phyloP scores from a whole-genome alignment of 2,329 filamentous ascomycete genomes.

The Colletotrichum cereale region DNA sequence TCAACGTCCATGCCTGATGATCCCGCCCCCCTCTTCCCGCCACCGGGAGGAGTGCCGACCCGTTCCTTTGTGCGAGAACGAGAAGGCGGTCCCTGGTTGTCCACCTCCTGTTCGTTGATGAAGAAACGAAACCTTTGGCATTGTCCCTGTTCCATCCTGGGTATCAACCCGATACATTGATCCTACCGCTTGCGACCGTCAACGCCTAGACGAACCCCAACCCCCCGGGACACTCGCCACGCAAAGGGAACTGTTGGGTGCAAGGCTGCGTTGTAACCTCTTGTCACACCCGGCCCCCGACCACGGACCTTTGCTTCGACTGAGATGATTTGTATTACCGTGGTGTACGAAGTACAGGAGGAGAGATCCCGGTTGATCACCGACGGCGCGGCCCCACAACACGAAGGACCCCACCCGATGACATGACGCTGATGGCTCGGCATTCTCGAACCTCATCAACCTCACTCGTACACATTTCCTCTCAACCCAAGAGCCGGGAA shows the following conservation, averaged over 20 bases:
- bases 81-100: not conserved
- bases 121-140: not conserved
- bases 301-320: slow-evolving; percentile 17
- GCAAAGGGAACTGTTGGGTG: slow-evolving; percentile 4
- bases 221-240: slow-evolving; percentile 8
- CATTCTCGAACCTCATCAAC: slow-evolving; percentile 22
- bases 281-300: not conserved
- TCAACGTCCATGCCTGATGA: not conserved
- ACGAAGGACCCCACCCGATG: slow-evolving; percentile 28
- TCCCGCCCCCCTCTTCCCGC: not conserved
- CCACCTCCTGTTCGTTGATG: not conserved
- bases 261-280: slow-evolving; percentile 23
- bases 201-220: slow-evolving; percentile 26
- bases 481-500: slow-evolving; percentile 15
- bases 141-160: not conserved
- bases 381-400: slow-evolving; percentile 24
- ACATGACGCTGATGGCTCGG: slow-evolving; percentile 34
- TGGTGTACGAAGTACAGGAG: not conserved
- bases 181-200: slow-evolving; percentile 18
- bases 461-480: not conserved
- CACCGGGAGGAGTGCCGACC: slow-evolving; percentile 16
- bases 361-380: slow-evolving; percentile 10
- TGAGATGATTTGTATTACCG: slow-evolving; percentile 29
- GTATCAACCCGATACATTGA: slow-evolving; percentile 17
- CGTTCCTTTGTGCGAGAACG: not conserved